A percentile compares a stretch with the other conserved stretches of the same genome.
Conservation (phyloP, 176 grass and related monocot species). For the Alopecurus myosuroides region DNA sequence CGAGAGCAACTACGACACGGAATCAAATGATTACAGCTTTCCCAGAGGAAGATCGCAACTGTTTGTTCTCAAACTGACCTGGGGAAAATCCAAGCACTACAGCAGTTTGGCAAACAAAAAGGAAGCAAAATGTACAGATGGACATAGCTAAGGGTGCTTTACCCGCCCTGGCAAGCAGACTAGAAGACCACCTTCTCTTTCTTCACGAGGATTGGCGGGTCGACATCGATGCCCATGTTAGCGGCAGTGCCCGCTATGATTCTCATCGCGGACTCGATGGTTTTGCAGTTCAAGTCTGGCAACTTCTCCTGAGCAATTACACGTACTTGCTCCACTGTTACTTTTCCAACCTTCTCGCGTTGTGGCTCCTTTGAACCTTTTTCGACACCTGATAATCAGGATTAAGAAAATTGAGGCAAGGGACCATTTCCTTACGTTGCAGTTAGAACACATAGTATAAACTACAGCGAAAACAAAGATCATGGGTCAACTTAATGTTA, state of each 20-base stretch:
- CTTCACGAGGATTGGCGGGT: slow-evolving; percentile 69
- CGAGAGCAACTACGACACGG: background rate
- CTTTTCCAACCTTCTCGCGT: slow-evolving; percentile 72
- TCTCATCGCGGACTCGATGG: slow-evolving; percentile 83
- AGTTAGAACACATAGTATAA: background rate
- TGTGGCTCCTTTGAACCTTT: slow-evolving; percentile 80
- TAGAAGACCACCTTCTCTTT: slow-evolving; percentile 71
- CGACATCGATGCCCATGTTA: slow-evolving; percentile 91
- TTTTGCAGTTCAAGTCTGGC: slow-evolving; percentile 90
- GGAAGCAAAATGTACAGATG: slow-evolving; percentile 39
- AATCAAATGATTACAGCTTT: background rate
- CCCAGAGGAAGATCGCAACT: background rate
- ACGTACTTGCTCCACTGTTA: slow-evolving; percentile 71
- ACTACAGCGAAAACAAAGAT: background rate
- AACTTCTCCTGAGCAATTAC: slow-evolving; percentile 81
- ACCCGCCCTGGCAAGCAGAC: background rate
- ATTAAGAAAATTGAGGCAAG: slow-evolving; percentile 22
- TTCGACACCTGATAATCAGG: slow-evolving; percentile 51
- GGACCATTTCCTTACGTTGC: background rate
- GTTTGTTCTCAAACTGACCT: background rate
- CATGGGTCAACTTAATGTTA: background rate
- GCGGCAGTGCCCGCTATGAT: slow-evolving; percentile 86
- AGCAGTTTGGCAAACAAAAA: background rate
- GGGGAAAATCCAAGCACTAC: background rate
- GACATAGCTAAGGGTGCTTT: background rate